Percentiles rank a stretch among this genome's conserved stretches.
These are phyloP conservation scores for Entomortierella chlamydospora DNA, from an alignment of 192 early-diverging fungal species.

Conservation along the genomic window DNA sequence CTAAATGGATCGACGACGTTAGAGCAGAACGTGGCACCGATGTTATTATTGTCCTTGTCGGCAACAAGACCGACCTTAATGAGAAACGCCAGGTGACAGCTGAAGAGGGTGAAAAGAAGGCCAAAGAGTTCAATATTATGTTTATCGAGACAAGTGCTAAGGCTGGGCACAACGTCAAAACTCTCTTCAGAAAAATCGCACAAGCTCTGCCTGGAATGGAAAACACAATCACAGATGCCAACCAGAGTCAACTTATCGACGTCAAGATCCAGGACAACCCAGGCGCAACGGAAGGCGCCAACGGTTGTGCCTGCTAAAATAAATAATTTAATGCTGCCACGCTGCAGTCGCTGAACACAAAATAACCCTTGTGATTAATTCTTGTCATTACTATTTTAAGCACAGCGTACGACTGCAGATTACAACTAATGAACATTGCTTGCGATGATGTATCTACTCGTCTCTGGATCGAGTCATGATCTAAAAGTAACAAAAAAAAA, in stretches of 20 bases:
- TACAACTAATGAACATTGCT: not conserved
- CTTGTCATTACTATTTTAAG: not conserved
- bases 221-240: conserved; percentile 63
- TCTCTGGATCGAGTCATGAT: conserved; percentile 32
- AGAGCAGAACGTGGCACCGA: conserved; percentile 97
- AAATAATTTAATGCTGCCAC: too few relatives aligned
- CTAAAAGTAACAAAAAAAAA: conserved; percentile 2
- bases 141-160: conserved; percentile 99
- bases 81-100: conserved; percentile 95
- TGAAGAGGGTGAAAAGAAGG: conserved; percentile 98
- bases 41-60: conserved; percentile 98
- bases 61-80: conserved; percentile 98
- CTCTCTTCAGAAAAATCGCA: conserved; percentile 96
- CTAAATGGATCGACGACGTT: conserved; percentile 99
- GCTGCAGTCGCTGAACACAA: too few relatives aligned
- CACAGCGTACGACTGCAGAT: not conserved
- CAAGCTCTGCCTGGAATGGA: conserved; percentile 91
- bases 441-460: not conserved
- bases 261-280: conserved; percentile 56
- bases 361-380: too few relatives aligned
- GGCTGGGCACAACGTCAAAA: conserved; percentile 98
- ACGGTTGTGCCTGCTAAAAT: conserved; percentile 43
- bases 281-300: conserved; percentile 36
- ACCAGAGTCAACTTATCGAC: conserved; percentile 51
- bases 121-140: conserved; percentile 96